Base-by-base conservation (phyloP, 257 asterid species). In the Solanum dulcamara region DNA sequence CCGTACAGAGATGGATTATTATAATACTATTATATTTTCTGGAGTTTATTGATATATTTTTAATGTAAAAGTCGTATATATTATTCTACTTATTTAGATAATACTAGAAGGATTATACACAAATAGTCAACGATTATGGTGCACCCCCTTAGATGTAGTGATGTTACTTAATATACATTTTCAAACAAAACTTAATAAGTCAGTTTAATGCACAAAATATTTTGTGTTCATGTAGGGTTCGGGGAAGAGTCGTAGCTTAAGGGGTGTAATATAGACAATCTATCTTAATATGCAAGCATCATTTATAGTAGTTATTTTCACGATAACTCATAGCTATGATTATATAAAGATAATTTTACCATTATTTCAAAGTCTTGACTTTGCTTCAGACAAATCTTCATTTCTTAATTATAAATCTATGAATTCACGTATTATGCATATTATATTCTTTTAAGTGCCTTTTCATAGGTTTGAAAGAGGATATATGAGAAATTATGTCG, bases 151-250 rank as follows among this genome's bases (percentile, higher is more conserved):
- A 44, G 30, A 13, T 37, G 32, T 20, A 70, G 18, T 70, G 79
- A 70, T 35, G 50, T 32, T 1, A 18, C 40, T 14, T n/a, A n/a
- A 30, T 32, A 66, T 15, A 17, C 50, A 70, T 70, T 70, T 70
- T 70, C 30, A 70, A 35, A 22, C 0, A 2, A 70, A 68, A 5
- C 17, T 51, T 17, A 2, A 51, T 15, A 51, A 0, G 1, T 17
- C 1, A 15, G 22, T 15, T 50, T 0, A 4, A 50, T 50, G 0
- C 1, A 50, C 8, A 6, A 51, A 51, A 51, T 17, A 17, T 51
- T 17, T 51, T 0, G 4, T 50, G 0, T 50, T 50, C 0, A 50
- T 0, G 9, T 17, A 50, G 3, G 15, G 6, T 50, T 50, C 0
- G 15, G 3, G 2, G 0, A 50, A 2, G 1, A 15, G 0, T 51